phyloP scores from a whole-genome alignment of 495 filamentous ascomycete species.

The Annulohypoxylon moriforme region DNA sequence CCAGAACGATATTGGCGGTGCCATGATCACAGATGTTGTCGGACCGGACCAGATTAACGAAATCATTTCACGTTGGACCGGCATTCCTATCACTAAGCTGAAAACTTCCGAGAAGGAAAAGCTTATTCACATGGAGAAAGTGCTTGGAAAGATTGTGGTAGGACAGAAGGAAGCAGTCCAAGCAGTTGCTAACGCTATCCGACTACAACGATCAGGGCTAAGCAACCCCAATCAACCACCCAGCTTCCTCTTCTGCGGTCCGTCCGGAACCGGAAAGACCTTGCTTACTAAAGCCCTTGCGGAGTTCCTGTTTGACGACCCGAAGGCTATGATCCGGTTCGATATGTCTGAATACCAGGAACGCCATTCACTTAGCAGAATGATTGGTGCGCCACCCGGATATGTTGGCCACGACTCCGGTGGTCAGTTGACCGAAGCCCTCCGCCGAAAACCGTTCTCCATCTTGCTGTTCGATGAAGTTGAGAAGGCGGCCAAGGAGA shows the following conservation, averaged over 20 bases:
- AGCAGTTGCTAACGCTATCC: conserved; percentile 94
- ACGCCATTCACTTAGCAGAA: conserved; percentile 92
- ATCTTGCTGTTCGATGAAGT: conserved; percentile 98
- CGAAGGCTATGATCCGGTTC: conserved; percentile 98
- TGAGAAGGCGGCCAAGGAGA: conserved; percentile 98
- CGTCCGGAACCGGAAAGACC: conserved; percentile 97
- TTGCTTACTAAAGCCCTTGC: conserved; percentile 95
- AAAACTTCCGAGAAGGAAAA: conserved; percentile 98
- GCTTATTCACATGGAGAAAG: conserved; percentile 91
- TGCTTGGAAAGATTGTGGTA: conserved; percentile 83
- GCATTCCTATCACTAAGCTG: conserved; percentile 93
- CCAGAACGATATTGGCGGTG: conserved; percentile 66
- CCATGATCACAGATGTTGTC: conserved; percentile 90
- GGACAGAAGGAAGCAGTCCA: conserved; percentile 96
- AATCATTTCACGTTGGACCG: conserved; percentile 95
- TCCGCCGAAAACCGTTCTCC: conserved; percentile 94
- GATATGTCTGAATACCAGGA: conserved; percentile 99
- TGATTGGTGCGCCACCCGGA: conserved; percentile 97
- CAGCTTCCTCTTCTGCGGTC: conserved; percentile 98
- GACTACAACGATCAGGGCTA: conserved; percentile 92
- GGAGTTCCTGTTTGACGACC: conserved; percentile 97
- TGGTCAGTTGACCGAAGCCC: conserved; percentile 92
- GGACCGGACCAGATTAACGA: conserved; percentile 99
- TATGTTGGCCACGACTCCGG: conserved; percentile 97
- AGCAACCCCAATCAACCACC: conserved; percentile 95